Conservation (phyloP, 1,284 basidiomycete genomes). For the Puccinia triticina region DNA sequence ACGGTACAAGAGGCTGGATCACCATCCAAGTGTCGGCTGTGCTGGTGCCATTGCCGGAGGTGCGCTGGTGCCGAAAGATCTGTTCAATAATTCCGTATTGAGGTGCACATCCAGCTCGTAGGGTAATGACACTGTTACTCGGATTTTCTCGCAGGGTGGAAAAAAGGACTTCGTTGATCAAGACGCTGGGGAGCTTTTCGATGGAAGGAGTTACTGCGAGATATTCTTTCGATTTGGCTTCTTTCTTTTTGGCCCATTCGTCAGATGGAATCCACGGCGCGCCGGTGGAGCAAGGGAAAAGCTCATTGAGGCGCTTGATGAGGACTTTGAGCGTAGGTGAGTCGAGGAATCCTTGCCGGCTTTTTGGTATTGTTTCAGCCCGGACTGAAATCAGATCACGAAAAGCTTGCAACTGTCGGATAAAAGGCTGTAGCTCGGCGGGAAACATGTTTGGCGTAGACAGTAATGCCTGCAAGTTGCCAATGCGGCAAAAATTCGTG, state of each 20-base stretch:
- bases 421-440: background rate
- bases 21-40: background rate
- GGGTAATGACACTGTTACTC: background rate
- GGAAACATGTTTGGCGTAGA: background rate
- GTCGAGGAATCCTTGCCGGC: background rate
- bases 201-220: background rate
- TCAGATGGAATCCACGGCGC: background rate
- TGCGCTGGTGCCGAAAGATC: background rate
- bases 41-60: background rate
- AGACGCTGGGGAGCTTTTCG: background rate
- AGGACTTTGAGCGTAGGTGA: background rate
- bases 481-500: constrained; percentile 1
- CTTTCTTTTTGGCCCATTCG: background rate
- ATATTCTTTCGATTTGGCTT: background rate
- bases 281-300: background rate
- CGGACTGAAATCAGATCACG: background rate
- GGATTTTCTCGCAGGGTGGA: background rate
- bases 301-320: background rate
- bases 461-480: background rate
- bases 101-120: background rate
- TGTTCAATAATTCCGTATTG: background rate
- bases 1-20: background rate
- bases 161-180: background rate
- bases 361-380: background rate
- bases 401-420: background rate